A percentile compares a stretch with the other conserved stretches of the same genome.
Evolutionary conservation across 768 basidiomycete species (phyloP).

Genomic region (Mycena capillaripes): DNA sequence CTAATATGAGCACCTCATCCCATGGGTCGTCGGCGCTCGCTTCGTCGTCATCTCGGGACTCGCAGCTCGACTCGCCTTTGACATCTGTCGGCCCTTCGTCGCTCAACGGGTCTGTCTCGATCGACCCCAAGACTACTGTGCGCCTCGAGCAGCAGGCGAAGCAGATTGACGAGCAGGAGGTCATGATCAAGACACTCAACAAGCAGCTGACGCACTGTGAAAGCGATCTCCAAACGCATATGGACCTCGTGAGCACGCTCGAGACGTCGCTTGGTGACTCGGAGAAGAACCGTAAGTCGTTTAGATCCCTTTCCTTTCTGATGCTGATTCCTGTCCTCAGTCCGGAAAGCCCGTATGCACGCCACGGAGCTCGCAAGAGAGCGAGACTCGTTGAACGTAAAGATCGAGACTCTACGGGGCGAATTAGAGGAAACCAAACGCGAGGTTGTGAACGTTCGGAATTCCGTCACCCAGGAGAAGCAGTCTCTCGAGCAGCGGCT

Average conservation of each 20-base stretch:
- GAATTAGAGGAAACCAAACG: slow-evolving; percentile 85
- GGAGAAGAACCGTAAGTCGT: slow-evolving; percentile 88
- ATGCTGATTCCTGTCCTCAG: slow-evolving; percentile 51
- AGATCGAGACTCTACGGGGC: slow-evolving; percentile 75
- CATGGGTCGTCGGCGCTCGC: slow-evolving; percentile 67
- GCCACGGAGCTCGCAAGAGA: slow-evolving; percentile 91
- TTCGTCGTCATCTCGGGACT: slow-evolving; percentile 77
- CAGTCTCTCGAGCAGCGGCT: slow-evolving; percentile 86
- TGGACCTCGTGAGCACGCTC: slow-evolving; percentile 88
- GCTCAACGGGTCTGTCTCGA: slow-evolving; percentile 52
- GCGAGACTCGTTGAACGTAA: slow-evolving; percentile 78
- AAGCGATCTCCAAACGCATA: slow-evolving; percentile 90
- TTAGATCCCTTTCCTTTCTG: neutral
- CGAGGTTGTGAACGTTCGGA: slow-evolving; percentile 82
- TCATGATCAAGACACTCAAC: slow-evolving; percentile 94
- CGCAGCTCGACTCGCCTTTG: slow-evolving; percentile 75
- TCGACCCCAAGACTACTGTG: slow-evolving; percentile 69
- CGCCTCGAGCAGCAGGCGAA: slow-evolving; percentile 83
- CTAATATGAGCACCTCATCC: slow-evolving; percentile 71
- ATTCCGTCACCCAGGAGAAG: slow-evolving; percentile 90
- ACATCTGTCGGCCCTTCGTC: slow-evolving; percentile 69
- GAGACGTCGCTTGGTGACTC: slow-evolving; percentile 92
- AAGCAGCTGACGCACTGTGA: slow-evolving; percentile 96
- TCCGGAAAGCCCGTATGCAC: slow-evolving; percentile 95
- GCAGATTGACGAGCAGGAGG: slow-evolving; percentile 86